These are phyloP conservation scores for Saturnispora hagleri DNA, from an alignment of 805 yeast species.

Conservation along the genomic window DNA sequence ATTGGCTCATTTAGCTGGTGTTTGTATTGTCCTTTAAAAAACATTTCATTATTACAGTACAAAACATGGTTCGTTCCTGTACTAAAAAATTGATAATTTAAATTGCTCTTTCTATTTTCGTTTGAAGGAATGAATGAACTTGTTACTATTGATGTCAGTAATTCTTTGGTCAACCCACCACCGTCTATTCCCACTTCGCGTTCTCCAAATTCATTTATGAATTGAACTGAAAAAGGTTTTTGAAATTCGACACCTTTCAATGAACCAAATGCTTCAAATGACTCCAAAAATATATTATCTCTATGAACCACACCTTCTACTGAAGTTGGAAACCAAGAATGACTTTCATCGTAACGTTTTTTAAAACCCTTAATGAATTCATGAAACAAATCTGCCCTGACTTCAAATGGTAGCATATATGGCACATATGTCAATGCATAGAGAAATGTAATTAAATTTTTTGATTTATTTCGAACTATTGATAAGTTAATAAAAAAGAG, in stretches of 20 bases:
- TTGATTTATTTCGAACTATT: conserved; percentile 13
- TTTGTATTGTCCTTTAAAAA: conserved; percentile 21
- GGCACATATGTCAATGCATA: conserved; percentile 57
- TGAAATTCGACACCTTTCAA: conserved; percentile 48
- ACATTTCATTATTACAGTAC: conserved; percentile 58
- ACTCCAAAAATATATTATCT: conserved; percentile 65
- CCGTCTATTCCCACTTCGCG: conserved; percentile 90
- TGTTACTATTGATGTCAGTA: conserved; percentile 60
- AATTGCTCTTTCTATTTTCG: conserved; percentile 18
- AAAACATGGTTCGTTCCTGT: conserved; percentile 46
- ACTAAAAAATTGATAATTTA: conserved; percentile 30
- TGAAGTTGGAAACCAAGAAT: conserved; percentile 17
- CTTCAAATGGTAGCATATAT: conserved; percentile 67
- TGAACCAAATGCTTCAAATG: conserved; percentile 48
- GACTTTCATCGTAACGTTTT: conserved; percentile 18
- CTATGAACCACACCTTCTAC: conserved; percentile 53
- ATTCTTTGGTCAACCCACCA: conserved; percentile 91
- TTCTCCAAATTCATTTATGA: conserved; percentile 61
- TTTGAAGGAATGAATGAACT: conserved; percentile 51
- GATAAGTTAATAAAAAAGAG: neutral
- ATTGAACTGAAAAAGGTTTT: conserved; percentile 49
- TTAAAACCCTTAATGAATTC: conserved; percentile 48
- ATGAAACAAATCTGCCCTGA: conserved; percentile 68
- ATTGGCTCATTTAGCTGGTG: conserved; percentile 9
- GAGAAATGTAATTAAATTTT: conserved; percentile 30